A percentile compares a stretch with the other conserved stretches of the same genome.
phyloP scores from a whole-genome alignment of 2,329 filamentous ascomycete genomes.

The Talaromyces piceae region DNA sequence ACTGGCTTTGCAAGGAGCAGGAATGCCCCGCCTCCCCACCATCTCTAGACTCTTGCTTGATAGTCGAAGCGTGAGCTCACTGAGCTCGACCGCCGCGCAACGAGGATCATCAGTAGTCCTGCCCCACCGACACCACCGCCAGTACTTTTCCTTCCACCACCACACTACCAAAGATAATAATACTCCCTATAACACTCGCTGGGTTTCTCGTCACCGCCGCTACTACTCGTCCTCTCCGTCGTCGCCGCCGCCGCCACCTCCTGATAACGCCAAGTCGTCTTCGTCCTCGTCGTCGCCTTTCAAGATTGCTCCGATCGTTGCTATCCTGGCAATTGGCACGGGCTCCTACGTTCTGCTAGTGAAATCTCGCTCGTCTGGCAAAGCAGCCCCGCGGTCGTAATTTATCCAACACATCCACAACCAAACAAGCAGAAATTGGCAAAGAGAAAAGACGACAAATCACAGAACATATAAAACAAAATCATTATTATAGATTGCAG shows the following conservation, averaged over 20 bases:
- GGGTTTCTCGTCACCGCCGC: not conserved
- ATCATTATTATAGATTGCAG: too few relatives aligned
- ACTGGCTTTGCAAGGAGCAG: too few relatives aligned
- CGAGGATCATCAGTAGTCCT: conserved; percentile 1
- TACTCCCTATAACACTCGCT: too few relatives aligned
- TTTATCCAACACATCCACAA: conserved; percentile 12
- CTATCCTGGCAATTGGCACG: conserved; percentile 41
- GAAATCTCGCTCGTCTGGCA: conserved; percentile 34
- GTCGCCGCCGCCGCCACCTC: conserved; percentile 17
- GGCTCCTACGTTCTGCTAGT: conserved; percentile 47
- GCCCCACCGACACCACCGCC: conserved; percentile 8
- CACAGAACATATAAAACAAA: too few relatives aligned
- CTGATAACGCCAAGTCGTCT: conserved; percentile 22
- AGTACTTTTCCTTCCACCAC: too few relatives aligned
- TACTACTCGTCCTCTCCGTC: conserved; percentile 12
- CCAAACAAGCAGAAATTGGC: conserved; percentile 27
- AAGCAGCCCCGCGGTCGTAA: conserved; percentile 10
- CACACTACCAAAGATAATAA: too few relatives aligned
- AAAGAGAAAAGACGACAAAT: conserved; percentile 15
- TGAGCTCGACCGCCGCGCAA: not conserved
- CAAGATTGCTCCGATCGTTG: conserved; percentile 35
- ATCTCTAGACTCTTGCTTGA: too few relatives aligned
- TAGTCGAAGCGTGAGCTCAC: not conserved
- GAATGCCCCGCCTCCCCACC: too few relatives aligned
- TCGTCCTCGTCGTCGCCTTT: conserved; percentile 23